These are phyloP conservation scores for Flaveria ramosissima DNA, from an alignment of 129 eudicot species.

Conservation along the genomic window DNA sequence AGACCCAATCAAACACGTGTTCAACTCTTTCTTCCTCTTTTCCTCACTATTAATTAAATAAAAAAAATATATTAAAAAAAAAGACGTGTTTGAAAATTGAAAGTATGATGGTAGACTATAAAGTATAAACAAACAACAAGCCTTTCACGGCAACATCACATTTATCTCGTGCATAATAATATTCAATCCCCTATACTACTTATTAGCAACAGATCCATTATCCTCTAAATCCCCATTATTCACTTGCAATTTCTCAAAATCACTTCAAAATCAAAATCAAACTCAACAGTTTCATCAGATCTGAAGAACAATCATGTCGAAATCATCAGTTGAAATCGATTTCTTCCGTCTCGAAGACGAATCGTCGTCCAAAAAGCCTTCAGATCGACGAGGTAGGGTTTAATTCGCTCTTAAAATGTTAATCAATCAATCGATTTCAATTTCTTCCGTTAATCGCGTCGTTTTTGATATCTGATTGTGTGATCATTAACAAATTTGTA, in stretches of 20 bases:
- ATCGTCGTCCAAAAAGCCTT: slow-evolving; percentile 30
- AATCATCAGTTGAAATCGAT: slow-evolving; percentile 50
- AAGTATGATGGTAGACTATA: not conserved
- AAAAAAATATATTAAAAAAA: not conserved
- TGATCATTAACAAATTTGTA: not conserved
- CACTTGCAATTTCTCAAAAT: not conserved
- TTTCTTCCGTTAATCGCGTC: not conserved
- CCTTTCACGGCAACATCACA: slow-evolving; percentile 25
- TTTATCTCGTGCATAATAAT: slow-evolving; percentile 32
- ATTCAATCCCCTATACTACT: not conserved
- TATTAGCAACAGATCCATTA: not conserved
- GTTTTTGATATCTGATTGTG: not conserved
- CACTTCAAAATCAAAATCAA: too few relatives aligned
- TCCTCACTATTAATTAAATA: not conserved
- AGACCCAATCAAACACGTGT: slow-evolving; percentile 21
- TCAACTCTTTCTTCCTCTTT: slow-evolving; percentile 18
- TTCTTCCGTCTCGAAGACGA: slow-evolving; percentile 46
- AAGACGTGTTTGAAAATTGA: slow-evolving; percentile 19
- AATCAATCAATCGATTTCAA: not conserved
- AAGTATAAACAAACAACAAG: slow-evolving; percentile 13
- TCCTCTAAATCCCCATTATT: not conserved
- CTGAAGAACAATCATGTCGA: slow-evolving; percentile 20
- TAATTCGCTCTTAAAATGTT: not conserved
- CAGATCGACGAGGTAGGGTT: slow-evolving; percentile 49
- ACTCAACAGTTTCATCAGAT: not conserved